Base-by-base conservation (phyloP, 129 eudicot species). In the Artemisia argyi region DNA sequence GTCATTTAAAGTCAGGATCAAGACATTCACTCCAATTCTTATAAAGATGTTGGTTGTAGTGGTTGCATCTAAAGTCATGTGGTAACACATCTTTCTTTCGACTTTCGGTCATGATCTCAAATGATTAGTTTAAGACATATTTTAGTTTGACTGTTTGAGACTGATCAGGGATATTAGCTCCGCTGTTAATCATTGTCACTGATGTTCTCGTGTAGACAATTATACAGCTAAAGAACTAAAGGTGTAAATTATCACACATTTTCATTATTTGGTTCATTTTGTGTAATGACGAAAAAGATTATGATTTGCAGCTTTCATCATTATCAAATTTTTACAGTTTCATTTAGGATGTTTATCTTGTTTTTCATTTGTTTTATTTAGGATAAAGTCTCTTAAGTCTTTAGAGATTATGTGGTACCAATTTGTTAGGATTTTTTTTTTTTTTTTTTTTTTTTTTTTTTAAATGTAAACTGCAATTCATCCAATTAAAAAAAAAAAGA, bases 91-190 rank as follows among this genome's bases (percentile, higher is more conserved):
- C 46, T 58, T 56, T 56, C 52, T 11, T 71, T 57, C 46, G 56
- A 55, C 52, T 11, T 71, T 57, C 46, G 56, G 66, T 57, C 17
- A 57, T 58, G 75, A 71, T 15, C 56, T 71, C 47, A 58, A 3
- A 24, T 16, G 28, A 16, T 49, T 16, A 56, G 49, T 39, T 30
- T 28, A 46, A 46, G 48, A 5, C 24, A 59, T 28, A 17, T n/a
- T 28, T 61, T 22, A 28, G 42, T 2, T 28, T n/a, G n/a, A n/a
- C n/a, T n/a, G n/a, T n/a, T n/a, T 26, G 6, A 10, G 42, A 58
- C 10, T 47, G 58, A 72, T 47, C 56, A 58, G 59, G 16, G 58
- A 72, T 57, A 14, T 20, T 55, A 12, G 75, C 47, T 44, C 22
- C 24, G 47, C 16, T 71, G 39, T 39, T n/a, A 19, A 71, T 49